Base-by-base conservation (phyloP, 1,284 basidiomycete species). In the Ceratobasidium sp. region DNA sequence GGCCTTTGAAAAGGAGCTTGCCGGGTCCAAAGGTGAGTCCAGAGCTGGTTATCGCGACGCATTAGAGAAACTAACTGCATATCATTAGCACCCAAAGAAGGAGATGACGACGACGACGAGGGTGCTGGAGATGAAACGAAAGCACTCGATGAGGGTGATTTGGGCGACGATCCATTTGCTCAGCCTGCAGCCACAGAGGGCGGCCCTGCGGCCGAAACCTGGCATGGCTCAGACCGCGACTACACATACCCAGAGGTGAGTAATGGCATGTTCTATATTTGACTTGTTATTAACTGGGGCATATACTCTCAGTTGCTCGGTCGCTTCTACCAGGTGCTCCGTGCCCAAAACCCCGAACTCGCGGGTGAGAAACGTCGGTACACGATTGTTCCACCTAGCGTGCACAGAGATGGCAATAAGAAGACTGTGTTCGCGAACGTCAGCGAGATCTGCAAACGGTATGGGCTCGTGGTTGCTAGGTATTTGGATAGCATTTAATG, bases 381-480 rank as follows among this genome's bases (percentile, higher is more conserved):
- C 86, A 98, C 96, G 21, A 97, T 99, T 78, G 95, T 96, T 0
- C 98, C 97, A n/a, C 97, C 97, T 21, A 92, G 93, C 74, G 92
- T 99, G 11, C 90, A 93, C 79, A 88, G 95, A 79, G 97, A 99
- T 86, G 88, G 88, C 28, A 97, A 96, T 84, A 98, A 99, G 84
- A 97, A 97, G 84, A 92, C 95, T 52, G 92, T 98, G 76, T 99
- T 99, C 78, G 92, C 95, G 77, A 99, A 99, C 82, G 88, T 99
- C 74, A 90, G 91, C 77, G 97, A 99, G 81, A 99, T 99, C 78
- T 98, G 97, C 88, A 96, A 94, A 83, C 90, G 94, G 64, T 69
- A n/a, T 32, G 62, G 16, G 21, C 28, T 16, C 35, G 11, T 11
- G 35, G 5, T 28, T 35, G n/a, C 21, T 49, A 28, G 6, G 52